Percentiles rank a stretch among this genome's conserved stretches.
These are phyloP conservation scores for Rhizophagus clarus DNA, from an alignment of 192 early-diverging fungal species.

Conservation along the genomic window DNA sequence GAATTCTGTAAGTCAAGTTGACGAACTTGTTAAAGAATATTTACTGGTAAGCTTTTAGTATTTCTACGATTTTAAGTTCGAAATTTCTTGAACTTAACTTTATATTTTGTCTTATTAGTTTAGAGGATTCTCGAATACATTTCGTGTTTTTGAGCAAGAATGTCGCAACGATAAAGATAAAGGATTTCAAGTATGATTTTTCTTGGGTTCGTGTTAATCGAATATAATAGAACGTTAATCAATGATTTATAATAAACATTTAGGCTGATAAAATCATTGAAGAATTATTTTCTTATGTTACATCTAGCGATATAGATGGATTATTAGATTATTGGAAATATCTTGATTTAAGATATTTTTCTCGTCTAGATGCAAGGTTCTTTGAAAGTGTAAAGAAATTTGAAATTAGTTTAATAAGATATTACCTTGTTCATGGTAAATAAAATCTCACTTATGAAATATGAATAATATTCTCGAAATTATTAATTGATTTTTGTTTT, in stretches of 20 bases:
- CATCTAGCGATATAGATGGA: conserved; percentile 51
- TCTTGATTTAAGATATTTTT: conserved; percentile 65
- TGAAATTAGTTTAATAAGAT: conserved; percentile 58
- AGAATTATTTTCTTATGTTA: conserved; percentile 52
- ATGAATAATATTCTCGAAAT: background rate
- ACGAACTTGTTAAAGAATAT: conserved; percentile 69
- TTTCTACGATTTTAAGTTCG: background rate
- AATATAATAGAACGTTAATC: background rate
- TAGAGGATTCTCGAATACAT: conserved; percentile 61
- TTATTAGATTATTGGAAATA: conserved; percentile 64
- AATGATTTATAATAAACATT: conserved; percentile 12
- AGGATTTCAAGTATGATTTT: conserved; percentile 53
- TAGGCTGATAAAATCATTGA: conserved; percentile 69
- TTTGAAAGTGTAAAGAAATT: conserved; percentile 60
- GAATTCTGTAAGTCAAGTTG: conserved; percentile 65
- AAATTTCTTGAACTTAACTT: background rate
- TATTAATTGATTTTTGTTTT: background rate
- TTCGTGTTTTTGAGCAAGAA: conserved; percentile 60
- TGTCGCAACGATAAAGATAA: conserved; percentile 58
- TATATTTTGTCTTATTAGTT: conserved; percentile 44
- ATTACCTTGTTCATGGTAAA: conserved; percentile 64
- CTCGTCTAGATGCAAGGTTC: conserved; percentile 60
- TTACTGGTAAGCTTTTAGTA: conserved; percentile 49
- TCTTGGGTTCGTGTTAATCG: background rate
- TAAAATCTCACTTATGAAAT: background rate